Evolutionary conservation across 2,329 filamentous ascomycete genomes (phyloP), one percentile per base, ranked within the genome.

Genomic region (Macrophomina pseudophaseolina): DNA sequence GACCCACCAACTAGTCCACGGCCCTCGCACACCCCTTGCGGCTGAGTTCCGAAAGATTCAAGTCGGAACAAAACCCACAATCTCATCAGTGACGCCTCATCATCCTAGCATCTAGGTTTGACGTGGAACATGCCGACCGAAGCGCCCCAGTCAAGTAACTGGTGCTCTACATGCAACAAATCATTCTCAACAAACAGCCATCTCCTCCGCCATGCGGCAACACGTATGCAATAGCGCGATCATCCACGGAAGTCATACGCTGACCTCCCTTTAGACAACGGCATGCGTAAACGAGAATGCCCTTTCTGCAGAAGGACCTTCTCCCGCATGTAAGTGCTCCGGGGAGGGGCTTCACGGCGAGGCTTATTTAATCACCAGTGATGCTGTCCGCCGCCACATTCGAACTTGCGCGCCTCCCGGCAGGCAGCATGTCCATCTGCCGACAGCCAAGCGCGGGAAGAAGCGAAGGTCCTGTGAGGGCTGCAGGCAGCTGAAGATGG

Each of bases 361-460:
- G 3, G 12, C 3, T n/a, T 35, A 30, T 18, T 16, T 30, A n/a
- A 4, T 11, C 28, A 53, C 51, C 33, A 56, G 53, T 28, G 53
- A 56, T 18, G 53, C 42, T 35, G 53, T 40, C n/a, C 53, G 53
- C n/a, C 53, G 53, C n/a, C 53, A 56, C 14, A 40, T 56, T n/a
- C 5, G 35, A 6, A 28, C n/a, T 9, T 56, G 53, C 18, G 35
- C 53, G n/a, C 53, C 53, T 3, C 8, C 14, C 12, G 33, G 33
- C n/a, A 9, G 11, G n/a, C 3, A n/a, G 4, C 18, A 42, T 16
- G 33, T 56, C 3, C 33, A 40, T 11, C 16, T 56, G 14, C 33
- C 53, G 2, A 56, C n/a, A 28, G 33, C 53, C 11, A 56, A 56
- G 11, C 53, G 53, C 3, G 53, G 53, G 8, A 56, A 42, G 11